phyloP scores from a whole-genome alignment of 164 flowering plant genomes.

The Cinnamomum chago region DNA sequence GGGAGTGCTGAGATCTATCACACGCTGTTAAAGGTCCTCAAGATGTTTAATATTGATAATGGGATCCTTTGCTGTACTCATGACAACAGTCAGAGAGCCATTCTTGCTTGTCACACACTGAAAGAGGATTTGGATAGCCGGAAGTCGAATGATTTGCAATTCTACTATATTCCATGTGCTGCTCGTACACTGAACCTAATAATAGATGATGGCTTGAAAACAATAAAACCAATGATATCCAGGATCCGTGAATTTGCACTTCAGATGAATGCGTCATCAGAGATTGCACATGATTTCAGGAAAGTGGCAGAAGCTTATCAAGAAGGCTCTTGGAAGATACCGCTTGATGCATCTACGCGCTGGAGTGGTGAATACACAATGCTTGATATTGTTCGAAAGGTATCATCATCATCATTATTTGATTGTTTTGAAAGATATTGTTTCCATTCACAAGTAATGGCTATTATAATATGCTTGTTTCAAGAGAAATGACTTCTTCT shows the following conservation, averaged over 20 bases:
- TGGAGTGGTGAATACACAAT: constrained; percentile 92
- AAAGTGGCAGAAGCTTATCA: constrained; percentile 53
- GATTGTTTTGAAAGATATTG: not conserved
- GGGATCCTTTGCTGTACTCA: constrained; percentile 80
- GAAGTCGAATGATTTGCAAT: constrained; percentile 60
- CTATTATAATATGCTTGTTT: too few species aligned
- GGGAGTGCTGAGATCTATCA: constrained; percentile 56
- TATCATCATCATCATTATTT: constrained; percentile 14
- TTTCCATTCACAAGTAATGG: too few species aligned
- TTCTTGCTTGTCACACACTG: constrained; percentile 66
- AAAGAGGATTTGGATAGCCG: constrained; percentile 71
- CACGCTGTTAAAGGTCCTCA: constrained; percentile 56
- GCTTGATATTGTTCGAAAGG: constrained; percentile 88
- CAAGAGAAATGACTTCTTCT: too few species aligned
- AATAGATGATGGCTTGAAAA: constrained; percentile 76
- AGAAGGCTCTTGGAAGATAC: constrained; percentile 87
- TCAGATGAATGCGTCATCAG: constrained; percentile 66
- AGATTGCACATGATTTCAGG: constrained; percentile 61
- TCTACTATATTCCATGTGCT: constrained; percentile 78
- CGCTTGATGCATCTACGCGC: constrained; percentile 74
- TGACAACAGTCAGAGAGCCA: constrained; percentile 67
- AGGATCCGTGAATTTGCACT: constrained; percentile 74
- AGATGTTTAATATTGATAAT: constrained; percentile 59
- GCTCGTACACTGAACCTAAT: constrained; percentile 76
- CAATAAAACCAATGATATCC: constrained; percentile 55